Evolutionary conservation across 345 rosid genomes (phyloP).

Genomic region (Gossypium rotundifolium): DNA sequence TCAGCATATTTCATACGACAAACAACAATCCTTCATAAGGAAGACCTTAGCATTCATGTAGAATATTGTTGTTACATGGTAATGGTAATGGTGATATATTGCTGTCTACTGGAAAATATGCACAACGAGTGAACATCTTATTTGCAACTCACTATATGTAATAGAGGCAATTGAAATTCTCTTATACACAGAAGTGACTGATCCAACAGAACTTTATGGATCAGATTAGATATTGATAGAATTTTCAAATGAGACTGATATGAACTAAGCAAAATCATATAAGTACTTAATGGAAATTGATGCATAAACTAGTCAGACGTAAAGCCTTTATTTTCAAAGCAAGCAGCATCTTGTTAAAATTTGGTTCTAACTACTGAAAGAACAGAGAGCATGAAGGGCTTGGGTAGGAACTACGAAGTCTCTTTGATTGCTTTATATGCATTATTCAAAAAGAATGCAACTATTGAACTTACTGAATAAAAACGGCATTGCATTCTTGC

Average conservation of each 20-base stretch:
- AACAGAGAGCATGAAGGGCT: neutral
- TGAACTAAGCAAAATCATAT: neutral
- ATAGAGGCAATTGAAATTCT: neutral
- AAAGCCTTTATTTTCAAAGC: neutral
- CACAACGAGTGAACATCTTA: neutral
- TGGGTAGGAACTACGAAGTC: neutral
- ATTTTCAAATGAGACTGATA: neutral
- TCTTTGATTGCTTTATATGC: neutral
- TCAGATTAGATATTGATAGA: neutral
- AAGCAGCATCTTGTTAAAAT: neutral
- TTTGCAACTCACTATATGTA: neutral
- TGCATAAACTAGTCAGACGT: neutral
- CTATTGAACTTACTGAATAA: slow-evolving; percentile 61
- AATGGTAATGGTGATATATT: too few species aligned
- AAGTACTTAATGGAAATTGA: neutral
- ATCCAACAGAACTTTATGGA: neutral
- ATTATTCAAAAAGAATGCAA: slow-evolving; percentile 4
- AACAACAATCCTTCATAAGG: too few species aligned
- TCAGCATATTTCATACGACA: too few species aligned
- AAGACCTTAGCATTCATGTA: neutral
- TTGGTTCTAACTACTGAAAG: neutral
- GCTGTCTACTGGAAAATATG: too few species aligned
- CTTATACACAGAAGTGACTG: neutral
- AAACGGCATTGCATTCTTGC: slow-evolving; percentile 82
- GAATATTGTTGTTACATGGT: too few species aligned